Conservation (phyloP, 2,329 filamentous ascomycete genomes). For the Ophiostoma ips region DNA sequence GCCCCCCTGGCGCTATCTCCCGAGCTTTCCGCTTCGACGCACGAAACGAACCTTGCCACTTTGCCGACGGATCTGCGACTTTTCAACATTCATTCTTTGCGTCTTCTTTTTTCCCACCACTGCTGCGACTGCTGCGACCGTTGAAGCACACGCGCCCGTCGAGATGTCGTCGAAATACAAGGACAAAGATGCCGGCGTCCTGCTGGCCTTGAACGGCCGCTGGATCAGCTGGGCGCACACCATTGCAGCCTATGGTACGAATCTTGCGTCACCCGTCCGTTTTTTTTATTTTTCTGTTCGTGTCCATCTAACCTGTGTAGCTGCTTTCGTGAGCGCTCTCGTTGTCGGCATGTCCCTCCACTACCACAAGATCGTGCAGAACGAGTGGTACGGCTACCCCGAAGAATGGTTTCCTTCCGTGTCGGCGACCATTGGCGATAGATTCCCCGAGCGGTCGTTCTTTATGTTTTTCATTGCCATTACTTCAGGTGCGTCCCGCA, state of each 20-base stretch:
- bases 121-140: no score
- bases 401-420: conserved; percentile 96
- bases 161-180: conserved; percentile 30
- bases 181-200: conserved; percentile 48
- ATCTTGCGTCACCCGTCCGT: conserved; percentile 17
- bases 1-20: neutral
- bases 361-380: conserved; percentile 94
- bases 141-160: neutral
- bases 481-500: conserved; percentile 62
- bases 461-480: conserved; percentile 97
- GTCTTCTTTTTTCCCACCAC: neutral
- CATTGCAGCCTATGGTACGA: conserved; percentile 59
- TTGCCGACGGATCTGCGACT: neutral
- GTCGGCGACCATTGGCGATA: conserved; percentile 91
- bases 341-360: conserved; percentile 70
- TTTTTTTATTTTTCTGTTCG: neutral
- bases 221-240: conserved; percentile 90
- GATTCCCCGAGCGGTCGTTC: conserved; percentile 89
- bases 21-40: neutral
- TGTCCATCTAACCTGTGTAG: conserved; percentile 25
- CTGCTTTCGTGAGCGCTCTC: conserved; percentile 76
- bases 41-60: neutral
- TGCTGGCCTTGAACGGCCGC: conserved; percentile 61
- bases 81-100: neutral
- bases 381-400: conserved; percentile 89